Conservation (phyloP, 768 basidiomycete species). For the Lepiota venenata region DNA sequence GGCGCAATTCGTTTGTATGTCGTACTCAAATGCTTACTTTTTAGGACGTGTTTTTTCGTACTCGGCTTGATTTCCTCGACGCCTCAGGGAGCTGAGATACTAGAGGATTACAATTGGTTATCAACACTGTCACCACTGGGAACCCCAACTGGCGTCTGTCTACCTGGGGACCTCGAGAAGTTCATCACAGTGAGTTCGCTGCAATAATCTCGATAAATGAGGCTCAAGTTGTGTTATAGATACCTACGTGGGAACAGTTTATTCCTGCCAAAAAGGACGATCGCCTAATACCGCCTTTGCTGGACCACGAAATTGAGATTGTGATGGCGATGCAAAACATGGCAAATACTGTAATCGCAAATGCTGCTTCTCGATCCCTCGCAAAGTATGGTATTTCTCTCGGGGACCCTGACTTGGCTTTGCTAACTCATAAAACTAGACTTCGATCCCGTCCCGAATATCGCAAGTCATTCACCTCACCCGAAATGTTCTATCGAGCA, state of each 20-base stretch:
- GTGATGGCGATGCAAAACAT: conserved; percentile 91
- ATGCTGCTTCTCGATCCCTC: conserved; percentile 87
- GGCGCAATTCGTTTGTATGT: background rate
- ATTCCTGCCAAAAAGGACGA: conserved; percentile 33
- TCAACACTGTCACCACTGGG: conserved; percentile 86
- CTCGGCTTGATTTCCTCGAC: conserved; percentile 92
- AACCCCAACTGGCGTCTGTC: conserved; percentile 84
- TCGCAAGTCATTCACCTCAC: conserved; percentile 71
- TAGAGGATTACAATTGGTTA: conserved; percentile 93
- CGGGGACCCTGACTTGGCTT: background rate
- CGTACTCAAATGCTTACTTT: background rate
- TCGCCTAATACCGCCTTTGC: conserved; percentile 61
- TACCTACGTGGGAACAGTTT: conserved; percentile 61
- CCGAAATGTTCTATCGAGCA: conserved; percentile 78
- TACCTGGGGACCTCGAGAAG: conserved; percentile 79
- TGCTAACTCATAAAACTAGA: conserved; percentile 32
- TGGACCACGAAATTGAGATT: conserved; percentile 76
- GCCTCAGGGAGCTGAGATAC: conserved; percentile 85
- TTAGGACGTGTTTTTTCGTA: conserved; percentile 94
- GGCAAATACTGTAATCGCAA: conserved; percentile 93
- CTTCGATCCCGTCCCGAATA: conserved; percentile 79
- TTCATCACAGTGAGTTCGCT: conserved; percentile 67
- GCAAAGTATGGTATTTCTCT: conserved; percentile 54
- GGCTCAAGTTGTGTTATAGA: conserved; percentile 33
- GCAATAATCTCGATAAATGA: background rate